Percentiles rank a stretch among this genome's conserved stretches.
Conservation (phyloP, 2,329 filamentous ascomycete genomes). For the Alternaria tenuissima region DNA sequence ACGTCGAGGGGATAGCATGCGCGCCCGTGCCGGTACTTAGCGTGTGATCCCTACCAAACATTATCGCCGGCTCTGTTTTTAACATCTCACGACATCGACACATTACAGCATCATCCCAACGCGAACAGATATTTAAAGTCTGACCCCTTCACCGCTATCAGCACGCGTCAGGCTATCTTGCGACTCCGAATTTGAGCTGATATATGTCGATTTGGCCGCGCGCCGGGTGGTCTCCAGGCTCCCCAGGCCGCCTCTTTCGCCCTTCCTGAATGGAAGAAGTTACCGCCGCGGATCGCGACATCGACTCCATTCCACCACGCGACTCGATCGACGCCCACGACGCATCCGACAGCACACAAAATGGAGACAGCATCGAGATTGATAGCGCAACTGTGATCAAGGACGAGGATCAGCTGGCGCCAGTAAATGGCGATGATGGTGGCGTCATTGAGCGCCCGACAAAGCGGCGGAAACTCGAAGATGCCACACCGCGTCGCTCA, state of each 20-base stretch:
- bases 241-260: conserved; percentile 37
- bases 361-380: conserved; percentile 20
- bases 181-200: conserved; percentile 33
- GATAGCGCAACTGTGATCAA: conserved; percentile 41
- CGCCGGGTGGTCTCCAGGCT: conserved; percentile 44
- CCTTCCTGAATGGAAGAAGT: conserved; percentile 44
- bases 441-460: conserved; percentile 47
- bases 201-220: conserved; percentile 43
- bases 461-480: conserved; percentile 69
- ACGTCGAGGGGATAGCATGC: conserved; percentile 10
- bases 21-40: conserved; percentile 23
- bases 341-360: conserved; percentile 26
- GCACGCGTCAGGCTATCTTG: conserved; percentile 25
- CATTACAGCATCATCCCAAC: conserved; percentile 41
- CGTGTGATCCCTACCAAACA: conserved; percentile 21
- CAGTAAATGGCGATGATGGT: conserved; percentile 32
- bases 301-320: conserved; percentile 37
- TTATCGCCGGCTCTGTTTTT: conserved; percentile 27
- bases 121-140: conserved; percentile 39
- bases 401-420: conserved; percentile 27
- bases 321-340: conserved; percentile 30
- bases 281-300: conserved; percentile 43
- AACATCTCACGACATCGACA: conserved; percentile 32
- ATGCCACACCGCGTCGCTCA: conserved; percentile 46
- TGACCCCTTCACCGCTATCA: conserved; percentile 38